phyloP scores from a whole-genome alignment of 2,329 filamentous ascomycete genomes.

The Cordyceps farinosa region DNA sequence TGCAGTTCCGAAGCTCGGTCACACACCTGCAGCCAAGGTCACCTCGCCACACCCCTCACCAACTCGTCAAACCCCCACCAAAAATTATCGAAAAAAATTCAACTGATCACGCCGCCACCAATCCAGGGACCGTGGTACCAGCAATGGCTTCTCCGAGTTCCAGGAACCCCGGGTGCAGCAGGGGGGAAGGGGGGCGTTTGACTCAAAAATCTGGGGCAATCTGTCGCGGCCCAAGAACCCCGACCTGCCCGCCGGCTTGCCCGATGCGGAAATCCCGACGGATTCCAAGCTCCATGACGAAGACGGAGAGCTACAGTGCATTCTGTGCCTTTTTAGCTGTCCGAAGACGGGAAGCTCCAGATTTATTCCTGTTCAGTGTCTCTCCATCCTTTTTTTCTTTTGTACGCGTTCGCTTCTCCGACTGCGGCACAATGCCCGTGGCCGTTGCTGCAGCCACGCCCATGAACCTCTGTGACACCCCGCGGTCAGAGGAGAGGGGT shows the following conservation, averaged over 20 bases:
- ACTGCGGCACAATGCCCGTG: conserved; percentile 10
- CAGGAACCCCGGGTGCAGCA: conserved; percentile 9
- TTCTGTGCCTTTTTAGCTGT: not conserved
- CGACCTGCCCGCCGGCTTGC: conserved; percentile 15
- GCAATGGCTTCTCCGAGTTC: conserved; percentile 2
- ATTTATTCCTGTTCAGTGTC: not conserved
- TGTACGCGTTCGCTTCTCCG: not conserved
- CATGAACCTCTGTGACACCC: not conserved
- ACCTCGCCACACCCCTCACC: conserved; percentile 9
- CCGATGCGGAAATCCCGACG: conserved; percentile 19
- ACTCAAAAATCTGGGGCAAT: conserved; percentile 14
- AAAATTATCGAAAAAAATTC: not conserved
- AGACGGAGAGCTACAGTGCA: not conserved
- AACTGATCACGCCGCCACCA: conserved; percentile 9
- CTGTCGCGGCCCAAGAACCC: not conserved
- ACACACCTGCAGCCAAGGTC: not conserved
- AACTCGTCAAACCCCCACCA: conserved; percentile 9
- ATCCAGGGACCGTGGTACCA: conserved; percentile 12
- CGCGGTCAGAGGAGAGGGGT: not conserved
- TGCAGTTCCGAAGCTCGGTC: conserved; percentile 13
- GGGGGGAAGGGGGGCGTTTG: not conserved
- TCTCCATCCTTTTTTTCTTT: not conserved
- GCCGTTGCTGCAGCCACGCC: conserved; percentile 2
- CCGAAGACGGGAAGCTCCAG: conserved; percentile 14
- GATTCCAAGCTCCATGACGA: not conserved